Evolutionary conservation across 257 asterid genomes (phyloP).

Genomic region (Nicotiana undulata): DNA sequence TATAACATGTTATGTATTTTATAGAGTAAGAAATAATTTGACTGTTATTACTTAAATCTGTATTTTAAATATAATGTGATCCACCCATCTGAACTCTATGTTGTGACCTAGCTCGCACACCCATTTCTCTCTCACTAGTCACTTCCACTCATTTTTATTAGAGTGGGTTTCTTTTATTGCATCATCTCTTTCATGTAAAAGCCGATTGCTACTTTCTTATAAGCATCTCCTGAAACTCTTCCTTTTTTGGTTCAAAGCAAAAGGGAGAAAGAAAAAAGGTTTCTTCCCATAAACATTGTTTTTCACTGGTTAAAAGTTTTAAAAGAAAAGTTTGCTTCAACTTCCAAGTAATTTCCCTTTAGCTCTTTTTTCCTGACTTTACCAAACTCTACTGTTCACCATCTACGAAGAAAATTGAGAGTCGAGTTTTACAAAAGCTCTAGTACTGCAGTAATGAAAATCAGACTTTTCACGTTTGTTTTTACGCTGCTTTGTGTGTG

Average conservation of each 20-base stretch:
- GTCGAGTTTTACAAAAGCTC: neutral
- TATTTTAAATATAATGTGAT: neutral
- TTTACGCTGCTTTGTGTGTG: neutral
- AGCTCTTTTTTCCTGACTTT: neutral
- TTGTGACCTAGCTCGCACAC: neutral
- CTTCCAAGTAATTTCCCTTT: neutral
- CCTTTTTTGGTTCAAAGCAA: neutral
- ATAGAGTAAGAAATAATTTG: no score
- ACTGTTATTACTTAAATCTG: no score
- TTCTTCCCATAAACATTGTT: neutral
- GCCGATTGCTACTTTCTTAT: neutral
- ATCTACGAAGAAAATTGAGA: neutral
- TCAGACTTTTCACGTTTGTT: neutral
- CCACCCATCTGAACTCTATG: neutral
- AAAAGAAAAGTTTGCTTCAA: neutral
- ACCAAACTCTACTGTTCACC: neutral
- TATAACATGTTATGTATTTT: no score
- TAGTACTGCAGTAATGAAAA: neutral
- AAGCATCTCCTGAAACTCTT: neutral
- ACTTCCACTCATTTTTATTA: neutral
- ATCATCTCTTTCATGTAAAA: constrained; percentile 8
- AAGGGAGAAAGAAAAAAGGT: neutral
- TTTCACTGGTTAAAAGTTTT: neutral
- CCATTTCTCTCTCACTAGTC: neutral
- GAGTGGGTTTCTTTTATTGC: neutral